Evolutionary conservation across 2,329 filamentous ascomycete genomes (phyloP).

Genomic region (Exserohilum turcica): DNA sequence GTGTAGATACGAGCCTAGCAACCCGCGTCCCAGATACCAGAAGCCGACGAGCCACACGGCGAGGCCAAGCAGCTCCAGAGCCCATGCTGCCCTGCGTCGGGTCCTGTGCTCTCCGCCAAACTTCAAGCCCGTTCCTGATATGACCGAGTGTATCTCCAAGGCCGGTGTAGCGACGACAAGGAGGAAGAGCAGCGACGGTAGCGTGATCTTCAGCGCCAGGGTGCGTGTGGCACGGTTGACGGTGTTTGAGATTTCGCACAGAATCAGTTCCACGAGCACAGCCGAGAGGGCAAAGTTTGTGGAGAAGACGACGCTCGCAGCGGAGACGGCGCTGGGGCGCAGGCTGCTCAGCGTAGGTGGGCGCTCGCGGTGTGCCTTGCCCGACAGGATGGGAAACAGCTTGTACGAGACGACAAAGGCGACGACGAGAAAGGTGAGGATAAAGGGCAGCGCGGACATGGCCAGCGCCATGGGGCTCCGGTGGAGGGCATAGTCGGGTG

Average conservation of each 20-base stretch:
- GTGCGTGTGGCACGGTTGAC: slow-evolving; percentile 70
- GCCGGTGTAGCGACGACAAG: slow-evolving; percentile 78
- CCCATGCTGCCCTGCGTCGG: slow-evolving; percentile 65
- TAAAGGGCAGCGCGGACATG: slow-evolving; percentile 70
- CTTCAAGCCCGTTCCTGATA: slow-evolving; percentile 63
- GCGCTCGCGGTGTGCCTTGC: slow-evolving; percentile 54
- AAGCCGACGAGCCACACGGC: slow-evolving; percentile 72
- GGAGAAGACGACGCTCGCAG: slow-evolving; percentile 71
- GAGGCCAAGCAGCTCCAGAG: slow-evolving; percentile 67
- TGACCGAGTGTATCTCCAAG: slow-evolving; percentile 73
- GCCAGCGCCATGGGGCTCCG: slow-evolving; percentile 57
- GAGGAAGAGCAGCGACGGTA: slow-evolving; percentile 72
- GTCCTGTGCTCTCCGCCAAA: slow-evolving; percentile 65
- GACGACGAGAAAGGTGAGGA: slow-evolving; percentile 70
- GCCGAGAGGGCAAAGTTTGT: slow-evolving; percentile 76
- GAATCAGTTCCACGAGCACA: slow-evolving; percentile 77
- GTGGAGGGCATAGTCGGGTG: slow-evolving; percentile 55
- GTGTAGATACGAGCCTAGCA: slow-evolving; percentile 61
- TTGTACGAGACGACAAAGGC: slow-evolving; percentile 67
- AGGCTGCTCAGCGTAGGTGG: slow-evolving; percentile 47
- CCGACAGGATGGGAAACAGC: slow-evolving; percentile 74
- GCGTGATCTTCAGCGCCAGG: slow-evolving; percentile 69
- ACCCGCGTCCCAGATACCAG: slow-evolving; percentile 73
- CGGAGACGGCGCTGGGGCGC: slow-evolving; percentile 38
- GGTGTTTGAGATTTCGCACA: slow-evolving; percentile 81